These are phyloP conservation scores for Cynanchum wilfordii DNA, from an alignment of 257 asterid species.

Conservation along the genomic window DNA sequence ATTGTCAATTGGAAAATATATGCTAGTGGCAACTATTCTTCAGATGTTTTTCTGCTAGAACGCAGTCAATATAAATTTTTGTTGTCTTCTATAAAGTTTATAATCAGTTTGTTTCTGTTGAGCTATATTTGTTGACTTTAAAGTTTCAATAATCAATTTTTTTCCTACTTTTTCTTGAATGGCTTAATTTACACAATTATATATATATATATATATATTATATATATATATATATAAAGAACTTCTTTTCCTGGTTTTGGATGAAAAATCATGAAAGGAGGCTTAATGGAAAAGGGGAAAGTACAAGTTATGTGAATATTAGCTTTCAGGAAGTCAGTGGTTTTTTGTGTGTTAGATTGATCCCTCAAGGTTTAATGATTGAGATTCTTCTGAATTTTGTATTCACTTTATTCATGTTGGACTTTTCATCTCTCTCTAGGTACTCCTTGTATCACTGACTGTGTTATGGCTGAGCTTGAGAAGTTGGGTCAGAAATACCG, in stretches of 20 bases:
- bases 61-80: background rate
- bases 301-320: background rate
- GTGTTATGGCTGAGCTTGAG: constrained; percentile 99
- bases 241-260: background rate
- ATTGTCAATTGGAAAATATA: background rate
- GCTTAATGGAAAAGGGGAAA: background rate
- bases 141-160: background rate
- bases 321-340: background rate
- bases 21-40: background rate
- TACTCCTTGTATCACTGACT: constrained; percentile 98
- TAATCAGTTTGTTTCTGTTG: too few relatives aligned
- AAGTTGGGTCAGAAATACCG: constrained; percentile 89
- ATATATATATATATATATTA: too few relatives aligned
- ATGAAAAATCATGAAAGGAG: background rate
- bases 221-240: too few relatives aligned
- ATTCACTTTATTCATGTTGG: background rate
- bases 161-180: background rate
- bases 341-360: background rate
- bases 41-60: background rate
- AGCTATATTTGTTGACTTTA: background rate
- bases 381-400: background rate
- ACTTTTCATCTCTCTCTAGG: constrained; percentile 33
- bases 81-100: background rate
- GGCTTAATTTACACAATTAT: too few relatives aligned
- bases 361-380: background rate